Conservation (phyloP, 306 rosid species). For the Rosa chinensis region DNA sequence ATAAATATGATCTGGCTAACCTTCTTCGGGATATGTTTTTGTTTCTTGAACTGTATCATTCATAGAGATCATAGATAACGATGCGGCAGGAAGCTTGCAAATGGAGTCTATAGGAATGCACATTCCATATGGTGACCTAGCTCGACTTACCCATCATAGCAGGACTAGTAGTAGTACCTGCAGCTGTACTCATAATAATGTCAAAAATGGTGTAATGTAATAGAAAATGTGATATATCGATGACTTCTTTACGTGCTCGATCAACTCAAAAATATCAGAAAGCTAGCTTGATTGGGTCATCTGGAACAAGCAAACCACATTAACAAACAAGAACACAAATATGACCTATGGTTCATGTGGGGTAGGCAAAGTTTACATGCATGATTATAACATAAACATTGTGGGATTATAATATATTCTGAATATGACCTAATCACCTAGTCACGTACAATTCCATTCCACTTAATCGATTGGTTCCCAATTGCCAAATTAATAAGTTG, state of each 20-base stretch:
- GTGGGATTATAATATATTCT: not conserved
- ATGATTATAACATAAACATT: not conserved
- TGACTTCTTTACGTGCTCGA: not conserved
- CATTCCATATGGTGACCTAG: conserved; percentile 31
- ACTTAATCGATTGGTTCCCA: not conserved
- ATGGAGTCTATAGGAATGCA: conserved; percentile 34
- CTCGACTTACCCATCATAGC: conserved; percentile 25
- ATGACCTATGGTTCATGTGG: not conserved
- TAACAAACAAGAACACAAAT: not conserved
- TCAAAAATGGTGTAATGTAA: not conserved
- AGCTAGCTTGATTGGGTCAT: not conserved
- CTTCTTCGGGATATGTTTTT: not conserved
- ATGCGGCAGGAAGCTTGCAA: conserved; percentile 22
- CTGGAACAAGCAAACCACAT: not conserved
- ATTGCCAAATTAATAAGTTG: not conserved
- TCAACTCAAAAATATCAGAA: not conserved
- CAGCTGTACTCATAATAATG: conserved; percentile 8
- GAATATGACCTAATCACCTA: conserved; percentile 9
- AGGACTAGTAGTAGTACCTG: not conserved
- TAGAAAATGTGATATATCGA: not conserved
- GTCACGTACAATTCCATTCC: conserved; percentile 8
- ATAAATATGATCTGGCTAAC: too few relatives aligned
- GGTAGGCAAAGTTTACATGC: not conserved
- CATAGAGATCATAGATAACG: not conserved
- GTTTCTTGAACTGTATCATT: conserved; percentile 2